Percentiles rank a stretch among this genome's conserved stretches.
Conservation (phyloP, 495 filamentous ascomycete species). For the Penicillium bialowiezense region DNA sequence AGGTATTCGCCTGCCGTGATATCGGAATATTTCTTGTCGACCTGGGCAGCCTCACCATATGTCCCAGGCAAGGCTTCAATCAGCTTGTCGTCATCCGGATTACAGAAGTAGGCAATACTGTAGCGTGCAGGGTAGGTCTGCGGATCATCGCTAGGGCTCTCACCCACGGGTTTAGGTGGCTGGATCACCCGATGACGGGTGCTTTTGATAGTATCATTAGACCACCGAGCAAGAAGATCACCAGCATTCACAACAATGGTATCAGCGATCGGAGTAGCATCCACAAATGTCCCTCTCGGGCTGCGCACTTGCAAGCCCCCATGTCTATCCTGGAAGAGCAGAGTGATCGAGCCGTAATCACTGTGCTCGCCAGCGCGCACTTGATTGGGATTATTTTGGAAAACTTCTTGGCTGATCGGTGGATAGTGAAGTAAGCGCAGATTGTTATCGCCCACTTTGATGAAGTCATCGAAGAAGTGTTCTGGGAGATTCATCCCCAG, state of each 20-base stretch:
- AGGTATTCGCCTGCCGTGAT: constrained; percentile 83
- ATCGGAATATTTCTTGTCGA: constrained; percentile 72
- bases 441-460: constrained; percentile 75
- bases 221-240: constrained; percentile 85
- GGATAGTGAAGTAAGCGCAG: constrained; percentile 91
- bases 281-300: constrained; percentile 73
- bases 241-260: constrained; percentile 92
- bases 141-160: constrained; percentile 14
- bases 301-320: constrained; percentile 84
- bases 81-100: constrained; percentile 72
- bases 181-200: constrained; percentile 90
- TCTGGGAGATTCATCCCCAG: constrained; percentile 74
- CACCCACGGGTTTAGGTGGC: constrained; percentile 50
- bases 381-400: constrained; percentile 66
- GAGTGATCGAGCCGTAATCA: constrained; percentile 84
- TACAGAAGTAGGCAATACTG: constrained; percentile 79
- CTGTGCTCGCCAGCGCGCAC: constrained; percentile 84
- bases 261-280: constrained; percentile 77
- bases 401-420: constrained; percentile 61
- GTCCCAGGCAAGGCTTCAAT: constrained; percentile 91
- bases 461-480: constrained; percentile 74
- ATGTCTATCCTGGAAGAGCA: constrained; percentile 82
- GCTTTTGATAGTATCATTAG: constrained; percentile 83
- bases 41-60: constrained; percentile 56
- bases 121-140: constrained; percentile 45